A percentile compares a stretch with the other conserved stretches of the same genome.
These are phyloP conservation scores for Gossypium thurberi DNA, from an alignment of 345 rosid genomes.

Conservation along the genomic window DNA sequence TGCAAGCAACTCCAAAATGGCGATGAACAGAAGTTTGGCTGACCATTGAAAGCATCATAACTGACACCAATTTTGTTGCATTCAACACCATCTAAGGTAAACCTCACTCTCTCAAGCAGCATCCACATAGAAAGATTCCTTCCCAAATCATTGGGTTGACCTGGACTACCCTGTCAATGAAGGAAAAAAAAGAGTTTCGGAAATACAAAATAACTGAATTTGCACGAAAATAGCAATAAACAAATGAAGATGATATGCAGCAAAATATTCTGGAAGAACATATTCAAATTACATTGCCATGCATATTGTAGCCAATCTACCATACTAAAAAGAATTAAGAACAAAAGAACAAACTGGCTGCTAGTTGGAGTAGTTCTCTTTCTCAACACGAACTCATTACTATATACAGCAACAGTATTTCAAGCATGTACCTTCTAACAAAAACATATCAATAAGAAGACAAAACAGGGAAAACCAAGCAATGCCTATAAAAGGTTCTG, in stretches of 20 bases:
- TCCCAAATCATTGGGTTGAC: conserved; percentile 48
- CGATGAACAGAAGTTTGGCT: conserved; percentile 79
- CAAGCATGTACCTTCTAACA: background rate
- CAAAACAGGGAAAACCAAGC: background rate
- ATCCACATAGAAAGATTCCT: conserved; percentile 10
- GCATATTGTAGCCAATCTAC: background rate
- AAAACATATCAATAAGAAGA: background rate
- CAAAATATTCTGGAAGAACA: background rate
- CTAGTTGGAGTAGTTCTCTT: background rate
- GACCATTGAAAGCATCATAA: conserved; percentile 79
- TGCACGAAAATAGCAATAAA: conserved; percentile 1
- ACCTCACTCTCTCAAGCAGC: conserved; percentile 58
- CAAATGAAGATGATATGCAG: background rate
- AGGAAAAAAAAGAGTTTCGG: background rate
- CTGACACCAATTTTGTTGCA: conserved; percentile 84
- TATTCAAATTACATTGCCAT: background rate
- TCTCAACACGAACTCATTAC: background rate
- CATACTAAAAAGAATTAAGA: background rate
- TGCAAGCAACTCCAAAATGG: conserved; percentile 95
- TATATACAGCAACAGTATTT: background rate
- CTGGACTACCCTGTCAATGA: conserved; percentile 43
- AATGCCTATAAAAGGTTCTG: background rate
- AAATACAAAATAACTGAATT: background rate
- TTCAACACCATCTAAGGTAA: conserved; percentile 81
- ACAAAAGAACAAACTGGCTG: background rate